phyloP scores from a whole-genome alignment of 2,329 filamentous ascomycete species.

The Fusarium nygamai region DNA sequence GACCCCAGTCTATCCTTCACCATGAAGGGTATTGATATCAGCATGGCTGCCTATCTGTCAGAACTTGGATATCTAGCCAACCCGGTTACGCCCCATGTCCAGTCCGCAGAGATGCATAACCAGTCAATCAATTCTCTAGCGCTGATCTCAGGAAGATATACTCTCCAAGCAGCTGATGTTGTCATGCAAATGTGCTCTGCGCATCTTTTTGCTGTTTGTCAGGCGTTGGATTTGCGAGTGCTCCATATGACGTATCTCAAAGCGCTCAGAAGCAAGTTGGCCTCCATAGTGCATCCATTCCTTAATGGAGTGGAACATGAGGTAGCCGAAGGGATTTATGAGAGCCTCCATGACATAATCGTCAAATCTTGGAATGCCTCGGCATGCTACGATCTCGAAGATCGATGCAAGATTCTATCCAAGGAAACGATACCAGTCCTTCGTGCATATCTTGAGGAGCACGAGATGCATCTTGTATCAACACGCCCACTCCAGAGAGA shows the following conservation, averaged over 20 bases:
- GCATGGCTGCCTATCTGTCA: not conserved
- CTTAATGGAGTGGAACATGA: rapidly evolving
- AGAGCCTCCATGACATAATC: no score
- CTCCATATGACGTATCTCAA: not conserved
- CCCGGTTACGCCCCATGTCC: not conserved
- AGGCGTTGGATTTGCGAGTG: not conserved
- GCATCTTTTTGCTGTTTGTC: not conserved
- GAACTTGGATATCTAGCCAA: not conserved
- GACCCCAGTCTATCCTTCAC: not conserved
- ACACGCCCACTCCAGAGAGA: rapidly evolving
- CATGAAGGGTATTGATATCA: not conserved
- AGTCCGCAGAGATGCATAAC: not conserved
- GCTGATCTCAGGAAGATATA: not conserved
- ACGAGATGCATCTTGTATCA: rapidly evolving
- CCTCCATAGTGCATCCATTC: not conserved
- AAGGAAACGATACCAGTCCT: rapidly evolving
- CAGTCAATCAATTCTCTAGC: not conserved
- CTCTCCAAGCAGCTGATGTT: not conserved
- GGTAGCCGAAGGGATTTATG: rapidly evolving
- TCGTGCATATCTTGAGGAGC: rapidly evolving
- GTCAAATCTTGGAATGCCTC: not conserved
- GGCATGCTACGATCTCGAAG: not conserved
- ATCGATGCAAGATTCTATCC: not conserved
- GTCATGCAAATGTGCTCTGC: not conserved
- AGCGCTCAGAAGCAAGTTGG: not conserved